phyloP scores from a whole-genome alignment of 164 flowering plant genomes.

The Vitis labrusca region DNA sequence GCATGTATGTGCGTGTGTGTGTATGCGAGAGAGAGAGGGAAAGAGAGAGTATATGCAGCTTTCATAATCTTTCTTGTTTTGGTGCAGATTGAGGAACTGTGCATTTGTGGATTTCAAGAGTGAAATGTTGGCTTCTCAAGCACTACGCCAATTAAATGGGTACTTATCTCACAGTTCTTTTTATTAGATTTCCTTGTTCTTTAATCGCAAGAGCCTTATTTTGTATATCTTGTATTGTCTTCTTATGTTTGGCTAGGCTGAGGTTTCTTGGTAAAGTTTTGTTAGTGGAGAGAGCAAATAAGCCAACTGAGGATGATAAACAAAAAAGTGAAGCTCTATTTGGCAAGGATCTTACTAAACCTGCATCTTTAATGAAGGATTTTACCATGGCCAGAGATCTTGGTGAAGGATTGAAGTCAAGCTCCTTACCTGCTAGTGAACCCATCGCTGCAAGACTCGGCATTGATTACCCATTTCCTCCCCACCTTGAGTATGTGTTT shows the following conservation, averaged over 20 bases:
- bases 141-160: conserved; percentile 83
- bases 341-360: conserved; percentile 26
- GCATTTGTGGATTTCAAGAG: conserved; percentile 85
- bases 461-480: conserved; percentile 93
- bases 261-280: conserved; percentile 93
- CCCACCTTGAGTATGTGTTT: conserved; percentile 78
- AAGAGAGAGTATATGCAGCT: neutral
- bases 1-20: neutral
- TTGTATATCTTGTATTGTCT: neutral
- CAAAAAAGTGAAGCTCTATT: conserved; percentile 25
- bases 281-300: conserved; percentile 65
- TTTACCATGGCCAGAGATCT: conserved; percentile 20
- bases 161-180: conserved; percentile 10
- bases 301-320: conserved; percentile 23
- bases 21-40: too few relatives aligned
- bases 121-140: conserved; percentile 73
- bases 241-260: conserved; percentile 43
- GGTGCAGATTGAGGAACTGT: conserved; percentile 72
- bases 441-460: conserved; percentile 92
- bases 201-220: neutral
- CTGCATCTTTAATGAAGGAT: conserved; percentile 30
- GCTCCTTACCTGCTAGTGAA: conserved; percentile 36
- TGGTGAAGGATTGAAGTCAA: conserved; percentile 25
- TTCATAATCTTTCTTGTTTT: conserved; percentile 1
- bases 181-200: neutral